Evolutionary conservation across 306 rosid genomes (phyloP).

Genomic region (Prosopis cineraria): DNA sequence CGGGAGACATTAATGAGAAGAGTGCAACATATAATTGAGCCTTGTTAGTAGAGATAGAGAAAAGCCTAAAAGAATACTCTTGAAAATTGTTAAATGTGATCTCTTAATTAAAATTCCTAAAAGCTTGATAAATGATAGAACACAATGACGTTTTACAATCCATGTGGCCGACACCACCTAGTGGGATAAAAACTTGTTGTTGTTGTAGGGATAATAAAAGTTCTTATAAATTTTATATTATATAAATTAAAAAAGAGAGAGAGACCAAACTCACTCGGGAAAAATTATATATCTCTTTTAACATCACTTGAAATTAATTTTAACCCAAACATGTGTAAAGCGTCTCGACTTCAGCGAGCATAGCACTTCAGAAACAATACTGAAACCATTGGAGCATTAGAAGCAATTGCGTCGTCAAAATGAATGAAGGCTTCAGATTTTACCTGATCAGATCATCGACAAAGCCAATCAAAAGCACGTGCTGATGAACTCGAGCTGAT

Average conservation of each 20-base stretch:
- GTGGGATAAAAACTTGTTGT: too few relatives aligned
- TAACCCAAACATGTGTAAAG: neutral
- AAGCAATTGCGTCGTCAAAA: neutral
- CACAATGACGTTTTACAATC: too few relatives aligned
- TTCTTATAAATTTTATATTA: neutral
- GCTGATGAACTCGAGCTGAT: conserved; percentile 3
- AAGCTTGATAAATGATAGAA: too few relatives aligned
- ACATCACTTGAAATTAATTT: neutral
- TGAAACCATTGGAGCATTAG: neutral
- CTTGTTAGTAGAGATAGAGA: too few relatives aligned
- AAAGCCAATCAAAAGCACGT: conserved; percentile 39
- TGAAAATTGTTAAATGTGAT: too few relatives aligned
- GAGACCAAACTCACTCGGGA: neutral
- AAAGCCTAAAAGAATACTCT: too few relatives aligned
- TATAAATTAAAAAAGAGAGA: neutral
- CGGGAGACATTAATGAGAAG: too few relatives aligned
- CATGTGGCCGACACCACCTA: too few relatives aligned
- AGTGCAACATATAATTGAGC: too few relatives aligned
- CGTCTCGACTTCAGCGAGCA: neutral
- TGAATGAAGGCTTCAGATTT: neutral
- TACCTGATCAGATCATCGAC: conserved; percentile 7
- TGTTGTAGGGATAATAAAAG: too few relatives aligned
- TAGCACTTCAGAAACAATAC: neutral
- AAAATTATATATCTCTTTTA: neutral
- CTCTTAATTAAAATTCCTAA: too few relatives aligned